Conservation (phyloP, 2,329 filamentous ascomycete species). For the Sarocladium strictum region DNA sequence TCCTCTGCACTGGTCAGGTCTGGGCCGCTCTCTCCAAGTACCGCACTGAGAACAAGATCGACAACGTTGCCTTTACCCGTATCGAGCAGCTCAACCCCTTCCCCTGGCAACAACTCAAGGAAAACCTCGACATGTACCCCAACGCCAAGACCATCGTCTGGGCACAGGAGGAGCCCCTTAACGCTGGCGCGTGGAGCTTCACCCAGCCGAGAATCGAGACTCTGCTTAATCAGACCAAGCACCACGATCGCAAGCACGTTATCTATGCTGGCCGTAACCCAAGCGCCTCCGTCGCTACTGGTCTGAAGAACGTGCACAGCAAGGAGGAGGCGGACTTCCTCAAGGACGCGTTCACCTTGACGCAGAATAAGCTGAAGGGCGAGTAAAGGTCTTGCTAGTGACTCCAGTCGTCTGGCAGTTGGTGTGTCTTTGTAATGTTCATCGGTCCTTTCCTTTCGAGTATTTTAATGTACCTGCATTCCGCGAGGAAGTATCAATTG, state of each 20-base stretch:
- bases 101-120: conserved; percentile 94
- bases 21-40: conserved; percentile 87
- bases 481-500: not conserved
- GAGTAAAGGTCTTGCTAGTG: conserved; percentile 35
- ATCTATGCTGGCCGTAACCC: conserved; percentile 95
- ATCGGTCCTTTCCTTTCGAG: not conserved
- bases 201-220: conserved; percentile 98
- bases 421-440: not conserved
- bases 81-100: conserved; percentile 98
- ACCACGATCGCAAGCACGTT: conserved; percentile 91
- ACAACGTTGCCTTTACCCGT: conserved; percentile 88
- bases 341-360: conserved; percentile 57
- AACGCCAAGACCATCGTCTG: conserved; percentile 98
- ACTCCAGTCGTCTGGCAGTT: not conserved
- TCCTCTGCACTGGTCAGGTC: conserved; percentile 92
- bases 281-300: conserved; percentile 89
- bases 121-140: conserved; percentile 94
- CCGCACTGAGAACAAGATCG: conserved; percentile 78
- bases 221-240: conserved; percentile 82
- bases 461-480: conserved; percentile 8
- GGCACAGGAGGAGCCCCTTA: conserved; percentile 96
- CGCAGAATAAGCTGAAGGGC: conserved; percentile 65
- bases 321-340: conserved; percentile 90
- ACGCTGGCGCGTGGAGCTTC: conserved; percentile 95
- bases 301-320: conserved; percentile 78